phyloP scores from a whole-genome alignment of 257 asterid genomes.

The Osmanthus fragrans region DNA sequence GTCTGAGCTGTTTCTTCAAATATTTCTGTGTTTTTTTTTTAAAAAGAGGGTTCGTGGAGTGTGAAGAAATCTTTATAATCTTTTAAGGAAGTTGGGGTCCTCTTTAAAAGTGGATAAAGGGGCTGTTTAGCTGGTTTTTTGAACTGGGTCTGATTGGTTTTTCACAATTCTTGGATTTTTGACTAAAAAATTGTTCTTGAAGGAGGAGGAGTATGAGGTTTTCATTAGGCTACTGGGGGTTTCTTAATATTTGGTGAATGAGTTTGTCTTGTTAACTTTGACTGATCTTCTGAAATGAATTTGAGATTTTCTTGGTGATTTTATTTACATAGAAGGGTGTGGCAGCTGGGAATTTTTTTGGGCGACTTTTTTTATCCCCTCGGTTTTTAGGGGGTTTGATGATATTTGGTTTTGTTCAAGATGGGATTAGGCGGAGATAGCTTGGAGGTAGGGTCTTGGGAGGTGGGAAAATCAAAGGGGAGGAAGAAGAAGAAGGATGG shows the following conservation, averaged over 20 bases:
- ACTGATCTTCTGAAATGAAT: conserved; percentile 42
- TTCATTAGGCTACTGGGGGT: conserved; percentile 11
- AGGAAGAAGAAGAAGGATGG: conserved; percentile 34
- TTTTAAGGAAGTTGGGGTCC: not conserved
- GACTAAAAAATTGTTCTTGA: not conserved
- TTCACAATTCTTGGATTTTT: not conserved
- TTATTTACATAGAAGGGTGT: conserved; percentile 12
- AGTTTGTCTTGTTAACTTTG: conserved; percentile 25
- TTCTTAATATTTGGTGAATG: not conserved
- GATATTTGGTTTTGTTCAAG: conserved; percentile 41
- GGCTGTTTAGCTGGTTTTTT: conserved; percentile 25
- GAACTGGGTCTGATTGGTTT: not conserved
- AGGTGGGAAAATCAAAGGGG: conserved; percentile 46
- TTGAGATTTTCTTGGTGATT: conserved; percentile 36
- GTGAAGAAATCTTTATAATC: not conserved
- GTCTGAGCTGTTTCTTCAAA: conserved; percentile 26
- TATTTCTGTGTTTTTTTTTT: conserved; percentile 24
- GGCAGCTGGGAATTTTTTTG: conserved; percentile 21
- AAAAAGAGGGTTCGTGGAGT: conserved; percentile 25
- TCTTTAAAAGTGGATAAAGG: not conserved
- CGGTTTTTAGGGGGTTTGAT: conserved; percentile 31
- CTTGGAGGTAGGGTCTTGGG: conserved; percentile 54
- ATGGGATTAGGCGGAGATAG: conserved; percentile 63
- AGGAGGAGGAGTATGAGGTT: not conserved
- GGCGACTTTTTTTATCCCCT: not conserved